phyloP scores from a whole-genome alignment of 805 yeast genomes.

The Saccharomycopsis guyanensis region DNA sequence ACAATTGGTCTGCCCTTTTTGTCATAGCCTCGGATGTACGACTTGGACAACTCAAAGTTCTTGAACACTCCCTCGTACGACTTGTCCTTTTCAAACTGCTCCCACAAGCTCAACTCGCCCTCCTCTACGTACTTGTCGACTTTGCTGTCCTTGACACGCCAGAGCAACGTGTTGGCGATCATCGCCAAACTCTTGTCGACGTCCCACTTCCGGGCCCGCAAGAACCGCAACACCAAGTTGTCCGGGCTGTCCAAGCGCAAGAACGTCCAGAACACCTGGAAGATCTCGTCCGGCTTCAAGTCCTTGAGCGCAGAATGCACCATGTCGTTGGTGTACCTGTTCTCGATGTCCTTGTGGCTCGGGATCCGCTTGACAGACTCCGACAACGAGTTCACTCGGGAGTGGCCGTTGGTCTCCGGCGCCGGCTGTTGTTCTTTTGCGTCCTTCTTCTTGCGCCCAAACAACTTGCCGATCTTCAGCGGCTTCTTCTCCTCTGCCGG shows the following conservation, averaged over 20 bases:
- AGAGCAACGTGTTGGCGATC: slow-evolving; percentile 64
- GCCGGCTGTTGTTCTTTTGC: slow-evolving; percentile 3
- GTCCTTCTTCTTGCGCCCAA: slow-evolving; percentile 15
- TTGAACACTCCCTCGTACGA: slow-evolving; percentile 36
- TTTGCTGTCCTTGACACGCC: slow-evolving; percentile 60
- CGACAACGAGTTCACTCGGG: slow-evolving; percentile 14
- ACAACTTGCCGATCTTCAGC: slow-evolving; percentile 11
- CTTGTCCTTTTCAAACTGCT: slow-evolving; percentile 25
- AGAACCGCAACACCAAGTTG: slow-evolving; percentile 62
- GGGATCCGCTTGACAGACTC: slow-evolving; percentile 21
- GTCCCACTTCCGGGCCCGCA: slow-evolving; percentile 85
- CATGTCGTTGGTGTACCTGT: slow-evolving; percentile 29
- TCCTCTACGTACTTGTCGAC: slow-evolving; percentile 55
- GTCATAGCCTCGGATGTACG: slow-evolving; percentile 70
- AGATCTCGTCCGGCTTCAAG: slow-evolving; percentile 44
- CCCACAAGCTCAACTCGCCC: slow-evolving; percentile 52
- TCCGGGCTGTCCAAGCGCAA: slow-evolving; percentile 78
- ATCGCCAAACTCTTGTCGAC: slow-evolving; percentile 58
- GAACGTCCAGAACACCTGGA: slow-evolving; percentile 49
- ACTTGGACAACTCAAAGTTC: slow-evolving; percentile 61
- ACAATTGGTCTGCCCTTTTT: slow-evolving; percentile 70
- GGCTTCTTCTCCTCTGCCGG: slow-evolving; percentile 8
- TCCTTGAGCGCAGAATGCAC: slow-evolving; percentile 44
- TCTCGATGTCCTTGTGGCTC: slow-evolving; percentile 27
- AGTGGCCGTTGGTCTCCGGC: slow-evolving; percentile 3